Base-by-base conservation (phyloP, 306 rosid genomes). In the Lupinus albus region DNA sequence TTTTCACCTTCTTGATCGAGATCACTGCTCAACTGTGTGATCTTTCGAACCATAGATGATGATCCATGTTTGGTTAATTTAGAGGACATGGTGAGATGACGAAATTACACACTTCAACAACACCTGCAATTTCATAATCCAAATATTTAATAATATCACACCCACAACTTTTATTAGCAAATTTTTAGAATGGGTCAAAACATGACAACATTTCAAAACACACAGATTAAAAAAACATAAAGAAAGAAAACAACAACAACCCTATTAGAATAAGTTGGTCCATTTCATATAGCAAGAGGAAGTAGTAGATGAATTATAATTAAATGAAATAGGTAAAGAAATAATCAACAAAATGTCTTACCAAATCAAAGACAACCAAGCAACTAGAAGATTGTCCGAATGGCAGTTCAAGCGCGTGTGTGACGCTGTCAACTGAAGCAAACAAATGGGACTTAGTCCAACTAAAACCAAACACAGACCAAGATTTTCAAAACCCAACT, bases 341-440 rank as follows among this genome's bases (percentile, higher is more conserved):
- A 59, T 44, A 21, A 67, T 73, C 51, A 33, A 67, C 42, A 45
- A 49, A 76, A 52, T 53, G 80, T 47, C 83, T 54, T 81, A 87
- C 88, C 86, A 56, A 78, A 76, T 78, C 72, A 75, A 72, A 63
- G 81, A 83, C 85, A 81, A 62, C 74, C 72, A 9, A 28, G 54
- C 73, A 72, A 72, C 16, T n/a, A 32, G 56, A 42, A 59, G 49
- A 56, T 42, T 75, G 69, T 32, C 70, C 39, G 14, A 53, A 38
- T 75, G 65, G 64, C 69, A 51, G 11, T 49, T 21, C 11, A 83
- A 59, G 47, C 79, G 83, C 83, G 83, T 63, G 52, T 76, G 68
- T 78, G 86, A 81, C 80, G 70, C 78, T 63, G 81, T 72, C 91
- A 70, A 73, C 71, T 45, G 20, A 44, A 67, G 64, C 25, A 71